Evolutionary conservation across 2,329 filamentous ascomycete species (phyloP).

Genomic region (Cytospora chrysosperma): DNA sequence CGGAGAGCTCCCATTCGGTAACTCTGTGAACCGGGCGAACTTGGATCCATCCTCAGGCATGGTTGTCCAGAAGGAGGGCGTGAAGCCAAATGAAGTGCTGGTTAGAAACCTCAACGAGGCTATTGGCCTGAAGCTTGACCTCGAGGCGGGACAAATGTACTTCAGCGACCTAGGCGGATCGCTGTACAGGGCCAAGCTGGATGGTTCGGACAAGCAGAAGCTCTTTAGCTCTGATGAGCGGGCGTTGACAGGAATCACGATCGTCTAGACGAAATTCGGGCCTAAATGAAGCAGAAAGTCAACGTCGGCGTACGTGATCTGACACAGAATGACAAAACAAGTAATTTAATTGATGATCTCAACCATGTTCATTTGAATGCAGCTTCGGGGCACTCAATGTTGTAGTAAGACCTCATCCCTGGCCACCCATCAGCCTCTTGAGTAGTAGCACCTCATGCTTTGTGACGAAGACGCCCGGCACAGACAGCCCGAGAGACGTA

Average conservation of each 20-base stretch:
- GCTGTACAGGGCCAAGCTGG: slow-evolving; percentile 17
- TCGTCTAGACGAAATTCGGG: not conserved
- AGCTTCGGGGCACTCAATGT: not conserved
- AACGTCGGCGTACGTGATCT: not conserved
- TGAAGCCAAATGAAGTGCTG: slow-evolving; percentile 22
- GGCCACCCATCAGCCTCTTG: slow-evolving; percentile 29
- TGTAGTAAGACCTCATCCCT: not conserved
- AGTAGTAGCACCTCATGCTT: slow-evolving; percentile 53
- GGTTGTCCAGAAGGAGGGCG: not conserved
- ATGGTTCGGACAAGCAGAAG: slow-evolving; percentile 20
- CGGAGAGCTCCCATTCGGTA: slow-evolving; percentile 55
- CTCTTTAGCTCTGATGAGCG: slow-evolving; percentile 16
- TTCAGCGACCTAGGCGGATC: slow-evolving; percentile 24
- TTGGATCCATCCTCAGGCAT: slow-evolving; percentile 18
- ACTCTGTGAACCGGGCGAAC: slow-evolving; percentile 46
- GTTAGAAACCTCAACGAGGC: slow-evolving; percentile 23
- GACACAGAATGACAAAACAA: not conserved
- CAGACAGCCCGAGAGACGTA: not conserved
- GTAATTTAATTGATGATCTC: not conserved
- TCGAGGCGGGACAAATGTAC: slow-evolving; percentile 11
- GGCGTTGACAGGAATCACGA: slow-evolving; percentile 9
- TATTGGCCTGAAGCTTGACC: slow-evolving; percentile 24
- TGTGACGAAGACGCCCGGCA: slow-evolving; percentile 44
- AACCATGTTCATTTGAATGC: not conserved
- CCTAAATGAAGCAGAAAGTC: not conserved